phyloP scores from a whole-genome alignment of 2,329 filamentous ascomycete species.

The Cladophialophora immunda region DNA sequence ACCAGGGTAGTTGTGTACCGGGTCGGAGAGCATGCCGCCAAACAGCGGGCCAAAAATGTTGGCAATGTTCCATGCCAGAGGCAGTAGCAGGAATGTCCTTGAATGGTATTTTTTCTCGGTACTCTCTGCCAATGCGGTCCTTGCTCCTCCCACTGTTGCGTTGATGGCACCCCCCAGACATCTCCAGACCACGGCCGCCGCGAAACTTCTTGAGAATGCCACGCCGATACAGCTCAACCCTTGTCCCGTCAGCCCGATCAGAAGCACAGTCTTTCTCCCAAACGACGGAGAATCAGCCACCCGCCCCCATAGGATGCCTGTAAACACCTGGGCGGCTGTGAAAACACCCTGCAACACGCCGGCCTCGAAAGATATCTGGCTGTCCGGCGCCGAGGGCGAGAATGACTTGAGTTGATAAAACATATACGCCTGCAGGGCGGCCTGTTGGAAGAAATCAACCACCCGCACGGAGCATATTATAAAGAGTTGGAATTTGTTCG shows the following conservation, averaged over 20 bases:
- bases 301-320: slow-evolving; percentile 78
- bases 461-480: slow-evolving; percentile 77
- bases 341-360: slow-evolving; percentile 77
- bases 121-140: slow-evolving; percentile 76
- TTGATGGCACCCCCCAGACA: slow-evolving; percentile 73
- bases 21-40: slow-evolving; percentile 74
- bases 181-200: slow-evolving; percentile 68
- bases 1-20: slow-evolving; percentile 67
- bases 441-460: slow-evolving; percentile 79
- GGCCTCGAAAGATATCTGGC: slow-evolving; percentile 73
- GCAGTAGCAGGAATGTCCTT: slow-evolving; percentile 66
- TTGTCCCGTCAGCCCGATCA: slow-evolving; percentile 78
- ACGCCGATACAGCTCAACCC: slow-evolving; percentile 72
- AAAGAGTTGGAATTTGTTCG: slow-evolving; percentile 74
- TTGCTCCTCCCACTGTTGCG: slow-evolving; percentile 76
- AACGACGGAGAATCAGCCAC: slow-evolving; percentile 51
- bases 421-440: slow-evolving; percentile 75
- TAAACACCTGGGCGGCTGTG: slow-evolving; percentile 76
- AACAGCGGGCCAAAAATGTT: slow-evolving; percentile 63
- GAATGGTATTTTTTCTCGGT: slow-evolving; percentile 72
- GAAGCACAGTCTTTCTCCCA: slow-evolving; percentile 78
- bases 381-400: slow-evolving; percentile 57
- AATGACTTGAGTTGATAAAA: slow-evolving; percentile 82
- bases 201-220: slow-evolving; percentile 72
- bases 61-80: slow-evolving; percentile 73